Conservation (phyloP, 306 rosid genomes). For the Abrus pulchellus region DNA sequence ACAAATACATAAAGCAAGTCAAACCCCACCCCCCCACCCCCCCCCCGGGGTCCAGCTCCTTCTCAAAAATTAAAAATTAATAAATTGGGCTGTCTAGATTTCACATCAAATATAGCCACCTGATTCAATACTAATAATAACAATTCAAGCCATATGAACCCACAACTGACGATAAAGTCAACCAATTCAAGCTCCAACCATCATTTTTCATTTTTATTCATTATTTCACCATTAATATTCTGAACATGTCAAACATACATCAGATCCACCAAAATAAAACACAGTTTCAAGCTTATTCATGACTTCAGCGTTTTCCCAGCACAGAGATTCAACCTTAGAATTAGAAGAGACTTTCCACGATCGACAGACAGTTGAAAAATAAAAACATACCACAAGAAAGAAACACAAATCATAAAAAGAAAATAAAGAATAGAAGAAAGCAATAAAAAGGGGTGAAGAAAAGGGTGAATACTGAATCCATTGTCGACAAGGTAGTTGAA, state of each 20-base stretch:
- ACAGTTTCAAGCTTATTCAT: not conserved
- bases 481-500: conserved; percentile 74
- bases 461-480: conserved; percentile 62
- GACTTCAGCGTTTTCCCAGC: not conserved
- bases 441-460: not conserved
- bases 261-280: not conserved
- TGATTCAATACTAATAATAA: not conserved
- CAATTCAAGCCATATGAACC: not conserved
- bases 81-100: not conserved
- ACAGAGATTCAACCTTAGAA: not conserved
- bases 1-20: no score
- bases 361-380: not conserved
- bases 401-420: not conserved
- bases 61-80: not conserved
- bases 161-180: not conserved
- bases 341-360: not conserved
- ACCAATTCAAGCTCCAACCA: not conserved
- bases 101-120: not conserved
- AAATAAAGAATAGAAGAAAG: not conserved
- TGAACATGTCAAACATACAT: conserved; percentile 9
- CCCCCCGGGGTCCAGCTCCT: no score
- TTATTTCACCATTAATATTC: not conserved
- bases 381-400: not conserved
- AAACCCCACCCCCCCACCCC: no score
- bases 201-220: not conserved